These are phyloP conservation scores for Xylariaceae sp. DNA, from an alignment of 2,329 filamentous ascomycete genomes.

Conservation along the genomic window DNA sequence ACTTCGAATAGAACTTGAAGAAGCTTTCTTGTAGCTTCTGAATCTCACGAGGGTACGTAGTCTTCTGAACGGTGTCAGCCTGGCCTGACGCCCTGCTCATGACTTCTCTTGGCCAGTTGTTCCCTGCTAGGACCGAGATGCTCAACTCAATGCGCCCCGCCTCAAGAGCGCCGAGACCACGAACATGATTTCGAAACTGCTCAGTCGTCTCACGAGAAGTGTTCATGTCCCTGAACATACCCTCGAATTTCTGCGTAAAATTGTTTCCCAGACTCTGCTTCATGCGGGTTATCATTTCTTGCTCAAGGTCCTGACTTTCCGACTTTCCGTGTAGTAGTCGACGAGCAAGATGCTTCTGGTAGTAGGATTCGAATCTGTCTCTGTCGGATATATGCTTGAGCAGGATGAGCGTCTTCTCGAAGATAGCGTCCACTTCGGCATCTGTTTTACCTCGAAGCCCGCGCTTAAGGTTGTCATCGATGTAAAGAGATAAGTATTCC, in stretches of 20 bases:
- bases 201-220: conserved; percentile 77
- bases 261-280: conserved; percentile 93
- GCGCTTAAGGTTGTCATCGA: conserved; percentile 93
- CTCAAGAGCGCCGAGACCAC: conserved; percentile 45
- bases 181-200: conserved; percentile 66
- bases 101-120: conserved; percentile 89
- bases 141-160: conserved; percentile 68
- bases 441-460: conserved; percentile 92
- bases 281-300: conserved; percentile 94
- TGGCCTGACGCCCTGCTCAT: conserved; percentile 60
- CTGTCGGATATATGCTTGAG: conserved; percentile 86
- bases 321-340: conserved; percentile 84
- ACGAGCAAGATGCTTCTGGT: conserved; percentile 92
- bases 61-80: conserved; percentile 43
- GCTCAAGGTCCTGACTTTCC: conserved; percentile 86
- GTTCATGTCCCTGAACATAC: conserved; percentile 96
- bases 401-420: conserved; percentile 85
- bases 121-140: conserved; percentile 83
- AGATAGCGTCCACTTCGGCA: conserved; percentile 71
- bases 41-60: conserved; percentile 71
- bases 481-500: conserved; percentile 92
- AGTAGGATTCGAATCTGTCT: conserved; percentile 94
- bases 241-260: conserved; percentile 88
- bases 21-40: conserved; percentile 76
- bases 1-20: conserved; percentile 79